A percentile compares a stretch with the other conserved stretches of the same genome.
These are phyloP conservation scores for Coemansia sp. DNA, from an alignment of 192 early-diverging fungal genomes.

Conservation along the genomic window DNA sequence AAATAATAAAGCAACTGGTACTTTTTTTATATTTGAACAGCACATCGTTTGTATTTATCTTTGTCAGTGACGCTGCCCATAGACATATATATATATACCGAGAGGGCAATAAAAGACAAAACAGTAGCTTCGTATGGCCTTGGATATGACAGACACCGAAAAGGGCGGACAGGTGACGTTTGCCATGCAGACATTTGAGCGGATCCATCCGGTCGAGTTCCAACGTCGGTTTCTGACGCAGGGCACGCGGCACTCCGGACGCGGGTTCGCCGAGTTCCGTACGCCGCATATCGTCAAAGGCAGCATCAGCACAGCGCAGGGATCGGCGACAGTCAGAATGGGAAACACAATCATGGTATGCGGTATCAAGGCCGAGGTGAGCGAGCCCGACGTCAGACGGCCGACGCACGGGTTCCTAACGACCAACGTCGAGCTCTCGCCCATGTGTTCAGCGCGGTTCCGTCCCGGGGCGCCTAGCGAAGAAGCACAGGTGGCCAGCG, in stretches of 20 bases:
- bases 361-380: slow-evolving; percentile 93
- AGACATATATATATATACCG: not conserved
- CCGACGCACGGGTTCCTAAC: slow-evolving; percentile 86
- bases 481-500: slow-evolving; percentile 79
- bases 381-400: slow-evolving; percentile 68
- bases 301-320: slow-evolving; percentile 77
- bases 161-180: slow-evolving; percentile 29
- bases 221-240: slow-evolving; percentile 80
- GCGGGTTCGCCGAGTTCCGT: slow-evolving; percentile 70
- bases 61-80: no score
- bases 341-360: slow-evolving; percentile 91
- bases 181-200: slow-evolving; percentile 77
- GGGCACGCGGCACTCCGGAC: slow-evolving; percentile 80
- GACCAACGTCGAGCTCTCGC: slow-evolving; percentile 88
- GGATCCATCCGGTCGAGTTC: slow-evolving; percentile 86
- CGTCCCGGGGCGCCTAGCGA: slow-evolving; percentile 82
- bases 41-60: no score
- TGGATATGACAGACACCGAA: slow-evolving; percentile 9
- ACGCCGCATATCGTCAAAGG: slow-evolving; percentile 60
- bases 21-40: no score
- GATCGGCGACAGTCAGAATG: slow-evolving; percentile 83
- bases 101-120: not conserved
- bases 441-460: slow-evolving; percentile 86
- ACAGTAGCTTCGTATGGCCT: no score
- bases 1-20: not conserved